These are phyloP conservation scores for Botryotinia globosa DNA, from an alignment of 2,329 filamentous ascomycete species.

Conservation along the genomic window DNA sequence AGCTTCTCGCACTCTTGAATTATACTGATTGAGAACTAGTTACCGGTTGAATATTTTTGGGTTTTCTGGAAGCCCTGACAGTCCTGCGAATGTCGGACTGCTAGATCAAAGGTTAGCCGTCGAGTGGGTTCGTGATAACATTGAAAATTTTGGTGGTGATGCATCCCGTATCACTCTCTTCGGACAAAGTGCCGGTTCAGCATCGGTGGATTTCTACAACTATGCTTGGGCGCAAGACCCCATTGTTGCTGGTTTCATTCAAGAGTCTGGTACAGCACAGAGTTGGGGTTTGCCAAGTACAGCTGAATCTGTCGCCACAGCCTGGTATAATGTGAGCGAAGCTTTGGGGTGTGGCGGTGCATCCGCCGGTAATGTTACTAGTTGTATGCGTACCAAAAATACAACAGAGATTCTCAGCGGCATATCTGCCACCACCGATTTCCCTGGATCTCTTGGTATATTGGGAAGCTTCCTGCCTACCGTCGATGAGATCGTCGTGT, in stretches of 20 bases:
- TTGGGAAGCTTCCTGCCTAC: slow-evolving; percentile 34
- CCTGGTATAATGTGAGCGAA: slow-evolving; percentile 33
- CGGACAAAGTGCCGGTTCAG: slow-evolving; percentile 55
- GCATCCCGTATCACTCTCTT: slow-evolving; percentile 52
- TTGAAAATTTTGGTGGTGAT: slow-evolving; percentile 59
- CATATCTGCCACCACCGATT: slow-evolving; percentile 10
- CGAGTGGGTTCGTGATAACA: slow-evolving; percentile 59
- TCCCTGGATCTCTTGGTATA: slow-evolving; percentile 20
- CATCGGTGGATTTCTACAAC: slow-evolving; percentile 46
- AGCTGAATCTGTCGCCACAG: slow-evolving; percentile 21
- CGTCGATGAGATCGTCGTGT: slow-evolving; percentile 34
- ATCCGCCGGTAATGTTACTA: slow-evolving; percentile 26
- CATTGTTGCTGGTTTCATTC: slow-evolving; percentile 37
- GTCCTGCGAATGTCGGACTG: slow-evolving; percentile 55
- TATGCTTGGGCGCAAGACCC: slow-evolving; percentile 38
- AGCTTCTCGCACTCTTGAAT: slow-evolving; percentile 24
- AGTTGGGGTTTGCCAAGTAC: slow-evolving; percentile 32
- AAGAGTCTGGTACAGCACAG: slow-evolving; percentile 37
- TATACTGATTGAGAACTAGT: slow-evolving; percentile 28
- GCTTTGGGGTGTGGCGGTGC: slow-evolving; percentile 36
- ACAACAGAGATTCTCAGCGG: slow-evolving; percentile 24
- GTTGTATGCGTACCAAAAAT: slow-evolving; percentile 35
- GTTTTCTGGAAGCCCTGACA: slow-evolving; percentile 38
- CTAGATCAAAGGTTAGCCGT: slow-evolving; percentile 59
- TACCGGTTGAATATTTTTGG: slow-evolving; percentile 43